Evolutionary conservation across 441 rosid genomes (phyloP), one percentile per base, ranked within the genome.

Genomic region (Pelargonium exstipulatum): DNA sequence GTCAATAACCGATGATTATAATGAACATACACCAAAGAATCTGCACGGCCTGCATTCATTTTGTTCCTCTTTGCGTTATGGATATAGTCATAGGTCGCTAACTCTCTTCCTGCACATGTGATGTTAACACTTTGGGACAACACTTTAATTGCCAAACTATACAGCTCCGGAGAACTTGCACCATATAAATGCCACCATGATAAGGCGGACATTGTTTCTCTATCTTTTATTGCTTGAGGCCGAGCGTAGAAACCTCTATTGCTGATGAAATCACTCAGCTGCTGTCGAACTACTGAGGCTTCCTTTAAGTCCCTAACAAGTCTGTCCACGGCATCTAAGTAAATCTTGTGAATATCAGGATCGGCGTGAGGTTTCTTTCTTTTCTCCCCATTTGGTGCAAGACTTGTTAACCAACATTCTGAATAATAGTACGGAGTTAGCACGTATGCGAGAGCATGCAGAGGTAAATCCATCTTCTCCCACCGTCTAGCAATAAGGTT

Each of bases 111-210:
- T 4, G 18, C 42, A 62, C 65, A 24, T 26, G 43, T 4, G 16
- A 5, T 62, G 17, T 26, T 62, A 3, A 62, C 65, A 62, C 65
- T 24, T 16, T 62, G 65, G 7, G 65, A 62, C 42, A 62, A 32
- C 10, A 62, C 65, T 62, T 62, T 62, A 4, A 62, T 42, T 24
- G 65, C 65, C 18, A 62, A 62, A 62, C 9, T 10, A 14, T 62
- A 62, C 18, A 62, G 18, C 16, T 62, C 42, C 4, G 65, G 43
- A 9, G 65, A 14, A 3, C 7, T 14, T 53, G 18, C 16, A 53
- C 60, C 16, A 53, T 53, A 53, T 18, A 53, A n/a, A n/a, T 53
- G 20, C 43, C 43, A 62, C 18, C 43, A 62, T 29, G 42, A 32
- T 13, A 62, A 14, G 13, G 65, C 17, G 4, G 42, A 4, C 45